Conservation (phyloP, 805 yeast genomes). For the Nakazawaea laoshanensis region DNA sequence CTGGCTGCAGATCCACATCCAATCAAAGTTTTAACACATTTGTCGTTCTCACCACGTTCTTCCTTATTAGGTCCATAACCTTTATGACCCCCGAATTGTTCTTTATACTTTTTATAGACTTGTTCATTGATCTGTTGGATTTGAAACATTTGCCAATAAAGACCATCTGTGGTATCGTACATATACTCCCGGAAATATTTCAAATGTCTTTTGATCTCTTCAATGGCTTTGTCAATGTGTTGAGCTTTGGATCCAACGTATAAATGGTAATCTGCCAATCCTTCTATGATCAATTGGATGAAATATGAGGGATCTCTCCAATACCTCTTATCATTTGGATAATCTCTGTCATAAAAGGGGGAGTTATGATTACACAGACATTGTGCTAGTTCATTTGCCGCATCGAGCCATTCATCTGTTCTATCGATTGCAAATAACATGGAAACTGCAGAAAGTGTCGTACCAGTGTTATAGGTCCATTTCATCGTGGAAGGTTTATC, state of each 20-base stretch:
- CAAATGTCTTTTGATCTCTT: conserved; percentile 45
- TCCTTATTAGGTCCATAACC: conserved; percentile 38
- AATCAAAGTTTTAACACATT: conserved; percentile 45
- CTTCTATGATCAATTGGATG: conserved; percentile 57
- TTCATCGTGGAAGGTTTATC: conserved; percentile 39
- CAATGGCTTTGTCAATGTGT: conserved; percentile 20
- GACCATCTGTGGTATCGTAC: conserved; percentile 49
- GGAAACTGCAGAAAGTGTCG: conserved; percentile 48
- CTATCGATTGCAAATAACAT: conserved; percentile 41
- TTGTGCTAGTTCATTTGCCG: conserved; percentile 39
- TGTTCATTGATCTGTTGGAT: conserved; percentile 44
- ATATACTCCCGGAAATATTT: conserved; percentile 48
- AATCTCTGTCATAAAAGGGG: conserved; percentile 58
- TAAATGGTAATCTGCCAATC: conserved; percentile 55
- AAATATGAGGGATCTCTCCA: conserved; percentile 61
- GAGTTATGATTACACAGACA: conserved; percentile 51
- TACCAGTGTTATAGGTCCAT: conserved; percentile 64
- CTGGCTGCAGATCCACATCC: conserved; percentile 64
- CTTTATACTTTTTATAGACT: conserved; percentile 40
- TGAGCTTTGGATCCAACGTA: conserved; percentile 33
- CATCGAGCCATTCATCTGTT: conserved; percentile 39
- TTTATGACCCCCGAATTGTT: conserved; percentile 49
- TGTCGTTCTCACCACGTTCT: conserved; percentile 40
- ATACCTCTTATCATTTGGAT: conserved; percentile 39
- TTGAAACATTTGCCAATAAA: conserved; percentile 52